Percentiles rank a stretch among this genome's conserved stretches.
These are phyloP conservation scores for Chamaecrista fasciculata DNA, from an alignment of 306 rosid genomes.

Conservation along the genomic window DNA sequence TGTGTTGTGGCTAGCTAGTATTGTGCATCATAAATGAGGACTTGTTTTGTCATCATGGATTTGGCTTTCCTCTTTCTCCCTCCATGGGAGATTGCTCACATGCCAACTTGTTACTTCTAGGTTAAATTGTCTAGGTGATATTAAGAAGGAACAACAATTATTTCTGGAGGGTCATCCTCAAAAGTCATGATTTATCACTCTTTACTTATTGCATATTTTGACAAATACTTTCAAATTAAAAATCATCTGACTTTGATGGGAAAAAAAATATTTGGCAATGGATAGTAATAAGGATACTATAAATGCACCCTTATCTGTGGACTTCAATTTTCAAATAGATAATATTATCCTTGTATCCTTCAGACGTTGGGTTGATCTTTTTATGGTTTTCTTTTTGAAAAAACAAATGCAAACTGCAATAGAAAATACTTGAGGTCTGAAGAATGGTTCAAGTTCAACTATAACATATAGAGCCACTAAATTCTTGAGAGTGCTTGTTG, in stretches of 20 bases:
- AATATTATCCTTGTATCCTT: too few species aligned
- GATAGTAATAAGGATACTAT: too few species aligned
- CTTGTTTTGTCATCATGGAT: slow-evolving; percentile 38
- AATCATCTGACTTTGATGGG: too few species aligned
- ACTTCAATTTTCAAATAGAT: too few species aligned
- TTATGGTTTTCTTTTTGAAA: too few species aligned
- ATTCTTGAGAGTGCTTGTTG: slow-evolving; percentile 7
- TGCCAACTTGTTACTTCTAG: slow-evolving; percentile 36
- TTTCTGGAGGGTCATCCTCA: slow-evolving; percentile 25
- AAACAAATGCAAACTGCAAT: not conserved
- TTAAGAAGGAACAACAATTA: slow-evolving; percentile 18
- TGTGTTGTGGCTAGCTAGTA: slow-evolving; percentile 42
- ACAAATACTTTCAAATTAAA: too few species aligned
- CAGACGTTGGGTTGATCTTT: too few species aligned
- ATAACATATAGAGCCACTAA: slow-evolving; percentile 15
- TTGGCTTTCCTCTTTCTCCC: slow-evolving; percentile 26
- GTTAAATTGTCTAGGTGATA: slow-evolving; percentile 25
- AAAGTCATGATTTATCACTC: not conserved
- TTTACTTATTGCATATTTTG: too few species aligned
- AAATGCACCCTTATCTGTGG: too few species aligned
- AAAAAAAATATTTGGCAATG: too few species aligned
- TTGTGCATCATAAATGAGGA: slow-evolving; percentile 32
- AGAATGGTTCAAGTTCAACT: slow-evolving; percentile 4
- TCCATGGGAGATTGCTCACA: slow-evolving; percentile 36
- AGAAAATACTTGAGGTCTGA: slow-evolving; percentile 8